phyloP scores from a whole-genome alignment of 1,139 yeast species.

The Blastobotrys raffinosifermentans region DNA sequence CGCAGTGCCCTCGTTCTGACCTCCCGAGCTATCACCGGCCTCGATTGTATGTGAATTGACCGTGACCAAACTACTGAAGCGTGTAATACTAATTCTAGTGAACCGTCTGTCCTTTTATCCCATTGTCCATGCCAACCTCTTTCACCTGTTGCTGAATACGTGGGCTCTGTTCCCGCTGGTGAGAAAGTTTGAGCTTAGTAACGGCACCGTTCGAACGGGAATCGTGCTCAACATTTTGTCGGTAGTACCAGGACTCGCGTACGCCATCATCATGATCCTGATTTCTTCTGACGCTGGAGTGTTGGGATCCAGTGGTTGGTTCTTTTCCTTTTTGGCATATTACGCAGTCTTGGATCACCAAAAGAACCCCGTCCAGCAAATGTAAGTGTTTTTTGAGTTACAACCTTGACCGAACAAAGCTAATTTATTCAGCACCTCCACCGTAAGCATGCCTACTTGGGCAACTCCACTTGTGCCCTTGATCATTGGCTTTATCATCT shows the following conservation, averaged over 20 bases:
- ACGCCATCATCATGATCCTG: conserved; percentile 50
- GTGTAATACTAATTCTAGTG: conserved; percentile 27
- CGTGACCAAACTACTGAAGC: no score
- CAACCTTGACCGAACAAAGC: conserved; percentile 4
- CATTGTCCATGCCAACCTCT: conserved; percentile 53
- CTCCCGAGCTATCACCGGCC: conserved; percentile 50
- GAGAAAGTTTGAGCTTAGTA: conserved; percentile 55
- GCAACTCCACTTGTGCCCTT: conserved; percentile 54
- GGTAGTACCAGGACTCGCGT: conserved; percentile 62
- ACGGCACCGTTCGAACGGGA: conserved; percentile 88
- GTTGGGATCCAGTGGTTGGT: conserved; percentile 52
- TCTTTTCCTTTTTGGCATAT: conserved; percentile 64
- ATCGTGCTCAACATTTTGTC: conserved; percentile 70
- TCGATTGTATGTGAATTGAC: conserved; percentile 37
- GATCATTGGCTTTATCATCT: conserved; percentile 42
- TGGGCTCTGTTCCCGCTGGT: conserved; percentile 59
- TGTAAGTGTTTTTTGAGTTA: conserved; percentile 16
- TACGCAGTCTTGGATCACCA: conserved; percentile 56
- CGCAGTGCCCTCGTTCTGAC: conserved; percentile 40
- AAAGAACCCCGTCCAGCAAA: conserved; percentile 41
- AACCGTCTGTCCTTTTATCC: conserved; percentile 71
- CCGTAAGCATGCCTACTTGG: conserved; percentile 51
- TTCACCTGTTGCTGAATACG: conserved; percentile 64
- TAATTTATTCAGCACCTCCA: conserved; percentile 14
- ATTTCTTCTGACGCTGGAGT: conserved; percentile 46